A percentile compares a stretch with the other conserved stretches of the same genome.
Conservation (phyloP, 345 rosid genomes). For the Hibiscus mutabilis region DNA sequence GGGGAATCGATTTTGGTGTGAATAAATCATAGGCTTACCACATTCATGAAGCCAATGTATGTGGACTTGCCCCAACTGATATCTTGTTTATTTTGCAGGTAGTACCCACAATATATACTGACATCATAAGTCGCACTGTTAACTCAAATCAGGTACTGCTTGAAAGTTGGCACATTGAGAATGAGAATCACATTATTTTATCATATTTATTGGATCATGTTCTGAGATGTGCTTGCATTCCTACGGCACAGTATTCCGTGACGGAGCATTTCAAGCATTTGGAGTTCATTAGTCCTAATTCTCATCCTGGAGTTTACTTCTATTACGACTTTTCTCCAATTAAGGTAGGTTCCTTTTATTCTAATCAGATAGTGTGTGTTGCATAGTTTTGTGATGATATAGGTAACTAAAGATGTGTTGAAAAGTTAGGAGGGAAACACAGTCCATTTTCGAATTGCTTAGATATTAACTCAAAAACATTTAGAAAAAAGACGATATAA, state of each 20-base stretch:
- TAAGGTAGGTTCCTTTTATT: conserved; percentile 42
- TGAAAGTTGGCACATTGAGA: neutral
- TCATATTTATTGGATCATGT: conserved; percentile 8
- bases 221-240: conserved; percentile 7
- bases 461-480: no score
- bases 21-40: no score
- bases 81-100: conserved; percentile 48
- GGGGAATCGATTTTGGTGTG: no score
- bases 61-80: neutral
- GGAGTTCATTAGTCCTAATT: conserved; percentile 35
- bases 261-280: conserved; percentile 69
- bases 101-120: conserved; percentile 74
- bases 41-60: neutral
- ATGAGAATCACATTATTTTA: neutral
- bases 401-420: neutral
- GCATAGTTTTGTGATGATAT: neutral
- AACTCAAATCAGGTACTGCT: conserved; percentile 66
- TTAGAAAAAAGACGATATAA: neutral
- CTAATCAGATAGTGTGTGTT: conserved; percentile 4
- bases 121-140: conserved; percentile 48
- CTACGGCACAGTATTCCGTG: conserved; percentile 60
- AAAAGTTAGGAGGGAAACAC: no score
- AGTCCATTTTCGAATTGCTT: no score
- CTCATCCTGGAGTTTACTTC: conserved; percentile 77
- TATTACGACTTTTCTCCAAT: conserved; percentile 87